Base-by-base conservation (phyloP, 495 filamentous ascomycete species). In the Amniculicola lignicola region DNA sequence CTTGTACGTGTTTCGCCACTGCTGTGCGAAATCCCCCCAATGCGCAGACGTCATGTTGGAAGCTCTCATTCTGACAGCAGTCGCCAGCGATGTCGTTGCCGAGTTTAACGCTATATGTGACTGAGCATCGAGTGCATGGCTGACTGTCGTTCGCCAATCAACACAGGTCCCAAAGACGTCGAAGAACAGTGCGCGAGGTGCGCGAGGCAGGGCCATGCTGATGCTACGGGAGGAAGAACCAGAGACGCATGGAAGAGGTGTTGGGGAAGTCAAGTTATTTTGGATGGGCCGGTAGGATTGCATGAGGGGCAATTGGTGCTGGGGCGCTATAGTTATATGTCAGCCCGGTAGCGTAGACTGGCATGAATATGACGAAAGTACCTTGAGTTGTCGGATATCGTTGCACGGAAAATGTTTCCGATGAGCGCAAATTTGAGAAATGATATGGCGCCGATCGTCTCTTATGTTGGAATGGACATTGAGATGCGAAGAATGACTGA, bases 91-190 rank as follows among this genome's bases (percentile, higher is more conserved):
- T 43, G 62, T 54, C 51, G 69, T 61, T 56, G 70, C 53, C 45
- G 76, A 70, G 28, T 69, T 65, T 18, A 80, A 71, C 16, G 68
- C 75, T 4, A 68, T 57, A 45, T 72, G 57, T 23, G 70, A 61
- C 7, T 69, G 67, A 14, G 60, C 47, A 38, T 57, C 49, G 15
- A 91, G 72, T 24, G 77, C 77, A 12, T 72, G 64, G 19, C 72
- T 77, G 19, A 92, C 76, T 25, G 79, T 77, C 25, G 69, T 72
- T 45, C 86, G 79, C 83, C 86, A 88, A 72, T 88, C 75, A 22
- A 91, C 87, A 47, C 83, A 77, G 3, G 88, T 91, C 57, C 88
- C 89, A 71, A 92, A 92, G 62, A 86, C 75, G 57, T 84, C 81
- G 67, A 84, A 83, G 56, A 84, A 72, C n/a, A 84, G 67, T 14